These are phyloP conservation scores for Brassica cretica DNA, from an alignment of 345 rosid genomes.

Conservation along the genomic window DNA sequence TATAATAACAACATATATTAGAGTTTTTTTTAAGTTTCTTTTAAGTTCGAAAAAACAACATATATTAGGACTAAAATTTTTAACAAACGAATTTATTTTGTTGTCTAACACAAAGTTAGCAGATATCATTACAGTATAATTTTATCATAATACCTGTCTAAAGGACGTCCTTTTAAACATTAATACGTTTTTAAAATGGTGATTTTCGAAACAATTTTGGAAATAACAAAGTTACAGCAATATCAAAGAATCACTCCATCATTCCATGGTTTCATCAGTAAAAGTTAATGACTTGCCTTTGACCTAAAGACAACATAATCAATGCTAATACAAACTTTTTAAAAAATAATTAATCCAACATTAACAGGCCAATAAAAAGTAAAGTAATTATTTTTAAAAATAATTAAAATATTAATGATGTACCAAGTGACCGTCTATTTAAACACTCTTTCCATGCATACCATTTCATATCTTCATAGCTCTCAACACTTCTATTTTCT, in stretches of 20 bases:
- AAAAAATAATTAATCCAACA: background rate
- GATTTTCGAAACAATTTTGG: slow-evolving; percentile 5
- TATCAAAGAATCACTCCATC: background rate
- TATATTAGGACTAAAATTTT: background rate
- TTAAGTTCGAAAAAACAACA: background rate
- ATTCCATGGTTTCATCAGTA: slow-evolving; percentile 1
- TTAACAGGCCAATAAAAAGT: background rate
- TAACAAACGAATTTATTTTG: background rate
- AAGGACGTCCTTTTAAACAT: background rate
- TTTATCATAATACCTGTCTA: background rate
- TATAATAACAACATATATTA: background rate
- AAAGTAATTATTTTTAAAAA: background rate
- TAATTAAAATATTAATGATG: background rate
- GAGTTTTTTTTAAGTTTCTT: background rate
- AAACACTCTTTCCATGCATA: slow-evolving; percentile 34
- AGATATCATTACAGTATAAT: background rate
- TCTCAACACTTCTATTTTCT: background rate
- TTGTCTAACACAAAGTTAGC: background rate
- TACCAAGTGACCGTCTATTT: slow-evolving; percentile 34
- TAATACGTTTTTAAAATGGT: background rate
- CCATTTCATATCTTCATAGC: slow-evolving; percentile 13
- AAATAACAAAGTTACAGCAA: slow-evolving; percentile 24
- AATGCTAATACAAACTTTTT: slow-evolving; percentile 10
- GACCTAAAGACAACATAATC: slow-evolving; percentile 10
- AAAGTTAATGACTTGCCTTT: slow-evolving; percentile 2